Evolutionary conservation across 2,329 filamentous ascomycete genomes (phyloP).

Genomic region (Ophiocordyceps unilateralis): DNA sequence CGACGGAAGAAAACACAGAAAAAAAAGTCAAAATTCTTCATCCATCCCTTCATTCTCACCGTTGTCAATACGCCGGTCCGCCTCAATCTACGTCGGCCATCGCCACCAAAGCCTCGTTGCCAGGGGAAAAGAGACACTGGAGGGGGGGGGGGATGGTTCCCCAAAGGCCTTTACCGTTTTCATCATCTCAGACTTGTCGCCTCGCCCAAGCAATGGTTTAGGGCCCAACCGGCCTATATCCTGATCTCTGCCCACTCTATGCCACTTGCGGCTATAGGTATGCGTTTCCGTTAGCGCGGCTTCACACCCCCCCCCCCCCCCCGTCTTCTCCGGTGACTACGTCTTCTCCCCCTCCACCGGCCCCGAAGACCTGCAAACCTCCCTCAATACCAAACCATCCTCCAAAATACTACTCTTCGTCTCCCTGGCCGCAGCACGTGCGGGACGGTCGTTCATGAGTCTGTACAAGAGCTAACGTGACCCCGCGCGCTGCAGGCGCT

Average conservation of each 20-base stretch:
- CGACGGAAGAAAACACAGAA: background rate
- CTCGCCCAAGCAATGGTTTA: background rate
- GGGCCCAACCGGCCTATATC: background rate
- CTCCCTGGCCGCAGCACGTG: background rate
- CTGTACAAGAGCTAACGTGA: conserved; percentile 6
- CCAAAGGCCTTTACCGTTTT: background rate
- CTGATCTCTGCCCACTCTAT: conserved; percentile 1
- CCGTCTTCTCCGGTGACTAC: conserved; percentile 1
- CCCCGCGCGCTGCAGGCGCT: conserved; percentile 1
- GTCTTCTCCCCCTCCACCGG: background rate
- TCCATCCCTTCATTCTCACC: conserved; percentile 2
- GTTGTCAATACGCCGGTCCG: conserved; percentile 2
- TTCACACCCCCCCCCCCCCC: background rate
- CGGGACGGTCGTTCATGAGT: background rate
- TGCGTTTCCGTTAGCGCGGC: conserved; percentile 3
- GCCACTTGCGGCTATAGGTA: conserved; percentile 6
- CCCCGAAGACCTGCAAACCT: background rate
- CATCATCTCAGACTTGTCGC: background rate
- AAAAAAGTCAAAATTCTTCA: background rate
- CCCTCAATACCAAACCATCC: conserved; percentile 1
- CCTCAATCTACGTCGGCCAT: background rate
- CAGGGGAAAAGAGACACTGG: background rate
- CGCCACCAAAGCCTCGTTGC: background rate
- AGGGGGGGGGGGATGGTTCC: background rate
- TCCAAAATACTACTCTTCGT: background rate